Base-by-base conservation (phyloP, 805 yeast species). In the Myxozyma sirexii region DNA sequence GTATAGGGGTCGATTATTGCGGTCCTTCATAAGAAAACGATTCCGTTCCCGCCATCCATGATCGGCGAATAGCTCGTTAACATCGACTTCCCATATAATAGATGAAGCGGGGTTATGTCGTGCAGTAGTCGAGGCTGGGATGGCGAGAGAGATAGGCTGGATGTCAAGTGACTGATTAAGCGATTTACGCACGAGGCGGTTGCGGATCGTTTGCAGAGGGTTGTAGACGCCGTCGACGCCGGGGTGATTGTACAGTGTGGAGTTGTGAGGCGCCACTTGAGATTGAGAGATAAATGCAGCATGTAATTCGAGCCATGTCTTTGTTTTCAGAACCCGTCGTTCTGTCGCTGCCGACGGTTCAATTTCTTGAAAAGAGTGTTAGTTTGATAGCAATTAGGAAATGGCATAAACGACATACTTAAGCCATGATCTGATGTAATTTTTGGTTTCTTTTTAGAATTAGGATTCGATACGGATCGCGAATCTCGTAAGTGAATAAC, bases 221-320 rank as follows among this genome's bases (percentile, higher is more conserved):
- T 64, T 64, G 51, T 64, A 64, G 26, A 59, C 67, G 5, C 66
- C 65, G 42, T 64, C 67, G 19, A 62, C 66, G 26, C 67, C 59
- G 1, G 59, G 47, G 47, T 47, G 58, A 10, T 35, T 21, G 27
- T 15, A 26, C 0, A 35, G 23, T 3, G 50, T 42, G 12, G 47
- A 27, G 5, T 33, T 19, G 57, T 47, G 42, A 2, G 54, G 39
- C 17, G 35, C 19, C 8, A 29, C 21, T 37, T 63, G 67, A 12
- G 47, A 19, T 19, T 59, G 56, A 12, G 43, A 21, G 27, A 63
- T 63, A 21, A 33, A 50, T 5, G 62, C 60, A 1, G 58, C 46
- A 49, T 56, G 64, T 6, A 64, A 46, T 27, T 62, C 64, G 26
- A 64, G 52, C 64, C 61, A 57, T 8, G 64, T 41, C 21, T 64